Base-by-base conservation (phyloP, 345 rosid species). In the Trapa incisa region DNA sequence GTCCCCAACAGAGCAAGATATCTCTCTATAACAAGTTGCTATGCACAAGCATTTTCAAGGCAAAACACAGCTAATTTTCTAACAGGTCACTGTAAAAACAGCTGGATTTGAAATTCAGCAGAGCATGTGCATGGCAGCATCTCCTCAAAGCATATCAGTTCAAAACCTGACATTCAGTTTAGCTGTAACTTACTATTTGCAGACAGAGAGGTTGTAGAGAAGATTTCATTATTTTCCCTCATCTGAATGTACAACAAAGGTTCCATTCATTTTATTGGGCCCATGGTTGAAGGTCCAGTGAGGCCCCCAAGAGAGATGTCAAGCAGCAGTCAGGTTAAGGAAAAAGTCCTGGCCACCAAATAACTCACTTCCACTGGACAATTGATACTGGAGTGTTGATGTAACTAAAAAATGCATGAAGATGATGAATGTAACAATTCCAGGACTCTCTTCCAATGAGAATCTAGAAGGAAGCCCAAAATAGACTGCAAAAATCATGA, bases 221-320 rank as follows among this genome's bases (percentile, higher is more conserved):
- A 15, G 22, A 65, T 15, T 58, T 61, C 67, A 43, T 72, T 63
- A 29, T 71, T 72, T 43, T 66, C 74, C 74, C 66, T 72, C 29
- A 22, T 22, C 75, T 72, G 71, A 47, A 67, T 0, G 14, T 3
- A 58, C 12, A 32, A 58, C 3, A 12, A 22, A 22, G 29, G 29
- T 22, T 22, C 29, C 29, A 22, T 22, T 22, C 29, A 0, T 22
- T 22, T 22, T 22, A 22, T 22, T 22, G 29, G 29, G 29, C 29
- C 29, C 29, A 22, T 22, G 29, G 29, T 0, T 22, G 29, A 22
- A 22, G 29, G 29, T 22, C 29, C 29, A 22, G 29, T 22, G 29
- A 22, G 29, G 29, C 29, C 29, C 29, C 29, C 29, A 22, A 22
- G 29, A 22, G 29, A 22, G 29, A 22, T 22, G 29, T 22, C 29